These are phyloP conservation scores for Mycosarcoma maydis DNA, from an alignment of 1,284 basidiomycete genomes.

Conservation along the genomic window DNA sequence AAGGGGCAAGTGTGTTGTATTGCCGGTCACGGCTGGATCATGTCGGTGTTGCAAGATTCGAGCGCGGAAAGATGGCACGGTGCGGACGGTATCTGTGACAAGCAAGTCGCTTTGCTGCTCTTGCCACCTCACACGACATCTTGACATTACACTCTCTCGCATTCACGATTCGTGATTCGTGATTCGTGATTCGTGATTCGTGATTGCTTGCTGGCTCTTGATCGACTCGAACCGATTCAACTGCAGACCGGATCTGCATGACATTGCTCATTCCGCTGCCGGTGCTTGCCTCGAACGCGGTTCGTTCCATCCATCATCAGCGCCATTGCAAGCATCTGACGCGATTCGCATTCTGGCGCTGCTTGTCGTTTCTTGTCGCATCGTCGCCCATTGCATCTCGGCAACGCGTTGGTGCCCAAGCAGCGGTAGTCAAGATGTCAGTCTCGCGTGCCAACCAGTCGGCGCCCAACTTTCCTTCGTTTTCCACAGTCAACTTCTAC, in stretches of 20 bases:
- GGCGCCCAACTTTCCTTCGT: constrained; percentile 29
- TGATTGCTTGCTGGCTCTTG: too few relatives aligned
- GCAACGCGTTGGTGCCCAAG: not conserved
- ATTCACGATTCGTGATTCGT: too few relatives aligned
- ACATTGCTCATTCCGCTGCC: constrained; percentile 2
- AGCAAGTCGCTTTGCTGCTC: not conserved
- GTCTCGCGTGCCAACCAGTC: not conserved
- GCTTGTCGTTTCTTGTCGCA: not conserved
- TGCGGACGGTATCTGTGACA: too few relatives aligned
- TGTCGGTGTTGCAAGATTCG: too few relatives aligned
- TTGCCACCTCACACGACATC: constrained; percentile 9
- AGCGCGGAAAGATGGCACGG: too few relatives aligned
- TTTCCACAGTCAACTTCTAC: constrained; percentile 61
- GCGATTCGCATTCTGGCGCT: not conserved
- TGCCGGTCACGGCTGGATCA: too few relatives aligned
- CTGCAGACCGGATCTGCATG: constrained; percentile 9
- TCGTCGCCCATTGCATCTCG: not conserved
- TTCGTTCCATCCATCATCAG: constrained; percentile 25
- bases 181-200: too few relatives aligned
- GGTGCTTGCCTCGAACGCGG: constrained; percentile 1
- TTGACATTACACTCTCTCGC: too few relatives aligned
- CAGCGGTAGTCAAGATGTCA: constrained; percentile 17
- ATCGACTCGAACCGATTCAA: not conserved
- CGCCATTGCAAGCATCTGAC: not conserved
- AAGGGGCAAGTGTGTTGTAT: not conserved